Evolutionary conservation across 352 stramenopile genomes (phyloP).

Genomic region (Globisporangium camurandrum): DNA sequence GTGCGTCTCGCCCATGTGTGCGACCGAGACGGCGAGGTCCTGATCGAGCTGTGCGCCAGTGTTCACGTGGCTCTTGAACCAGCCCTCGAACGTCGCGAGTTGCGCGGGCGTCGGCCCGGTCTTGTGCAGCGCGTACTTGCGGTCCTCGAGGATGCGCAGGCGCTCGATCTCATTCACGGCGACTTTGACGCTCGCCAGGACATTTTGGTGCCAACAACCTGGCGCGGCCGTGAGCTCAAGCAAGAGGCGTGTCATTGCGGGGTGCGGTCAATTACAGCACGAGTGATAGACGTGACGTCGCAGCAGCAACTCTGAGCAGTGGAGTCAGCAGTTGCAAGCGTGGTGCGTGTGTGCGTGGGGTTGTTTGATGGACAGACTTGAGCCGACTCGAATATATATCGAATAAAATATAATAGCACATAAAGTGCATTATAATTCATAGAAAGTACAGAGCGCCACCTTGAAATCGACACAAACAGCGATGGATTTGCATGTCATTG

Average conservation of each 20-base stretch:
- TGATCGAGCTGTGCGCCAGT: background rate
- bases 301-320: too few relatives aligned
- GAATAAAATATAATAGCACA: too few relatives aligned
- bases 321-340: too few relatives aligned
- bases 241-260: slow-evolving; percentile 10
- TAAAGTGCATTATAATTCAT: too few relatives aligned
- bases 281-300: too few relatives aligned
- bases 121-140: slow-evolving; percentile 17
- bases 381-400: too few relatives aligned
- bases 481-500: too few relatives aligned
- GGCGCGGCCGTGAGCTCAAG: slow-evolving; percentile 24
- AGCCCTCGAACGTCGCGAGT: slow-evolving; percentile 20
- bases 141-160: slow-evolving; percentile 14
- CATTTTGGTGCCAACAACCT: slow-evolving; percentile 24
- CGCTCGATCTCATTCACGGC: slow-evolving; percentile 23
- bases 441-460: too few relatives aligned
- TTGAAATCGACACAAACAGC: too few relatives aligned
- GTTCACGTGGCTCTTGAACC: slow-evolving; percentile 15
- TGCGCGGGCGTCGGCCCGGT: slow-evolving; percentile 9
- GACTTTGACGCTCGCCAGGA: slow-evolving; percentile 16
- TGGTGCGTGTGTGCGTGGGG: too few relatives aligned
- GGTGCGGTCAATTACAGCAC: too few relatives aligned
- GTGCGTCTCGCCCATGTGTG: slow-evolving; percentile 16
- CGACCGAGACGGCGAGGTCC: slow-evolving; percentile 12
- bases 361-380: too few relatives aligned